These are phyloP conservation scores for Cutaneotrichosporon sp. DNA, from an alignment of 1,284 basidiomycete species.

Conservation along the genomic window DNA sequence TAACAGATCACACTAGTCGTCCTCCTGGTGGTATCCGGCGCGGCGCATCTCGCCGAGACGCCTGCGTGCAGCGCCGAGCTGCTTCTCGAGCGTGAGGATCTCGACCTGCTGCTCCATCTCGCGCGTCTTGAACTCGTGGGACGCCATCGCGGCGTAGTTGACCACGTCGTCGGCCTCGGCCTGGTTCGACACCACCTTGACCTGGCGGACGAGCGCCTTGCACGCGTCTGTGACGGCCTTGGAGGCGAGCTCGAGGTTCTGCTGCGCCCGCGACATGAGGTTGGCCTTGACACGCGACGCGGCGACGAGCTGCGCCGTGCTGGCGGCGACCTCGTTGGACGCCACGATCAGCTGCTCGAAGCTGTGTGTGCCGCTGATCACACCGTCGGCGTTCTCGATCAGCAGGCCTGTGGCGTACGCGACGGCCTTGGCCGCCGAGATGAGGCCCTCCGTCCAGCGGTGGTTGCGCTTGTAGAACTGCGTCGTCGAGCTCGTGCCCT, in stretches of 20 bases:
- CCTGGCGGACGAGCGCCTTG: slow-evolving; percentile 92
- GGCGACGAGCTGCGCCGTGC: slow-evolving; percentile 97
- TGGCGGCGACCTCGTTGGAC: slow-evolving; percentile 95
- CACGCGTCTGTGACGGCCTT: slow-evolving; percentile 99
- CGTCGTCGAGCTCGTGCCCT: slow-evolving; percentile 83
- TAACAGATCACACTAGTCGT: slow-evolving; percentile 28
- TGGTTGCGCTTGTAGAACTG: slow-evolving; percentile 99
- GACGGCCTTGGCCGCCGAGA: slow-evolving; percentile 96
- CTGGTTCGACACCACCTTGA: slow-evolving; percentile 89
- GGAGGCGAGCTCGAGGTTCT: slow-evolving; percentile 90
- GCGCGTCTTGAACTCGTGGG: slow-evolving; percentile 91
- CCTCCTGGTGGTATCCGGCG: slow-evolving; percentile 65
- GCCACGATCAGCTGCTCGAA: slow-evolving; percentile 99
- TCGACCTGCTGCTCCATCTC: slow-evolving; percentile 99
- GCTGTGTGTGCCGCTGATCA: slow-evolving; percentile 92
- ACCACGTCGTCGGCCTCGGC: slow-evolving; percentile 75
- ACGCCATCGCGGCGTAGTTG: slow-evolving; percentile 91
- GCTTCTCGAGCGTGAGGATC: slow-evolving; percentile 95
- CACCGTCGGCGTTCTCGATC: slow-evolving; percentile 97
- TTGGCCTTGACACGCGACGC: slow-evolving; percentile 98
- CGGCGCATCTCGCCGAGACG: slow-evolving; percentile 85
- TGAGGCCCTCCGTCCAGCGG: slow-evolving; percentile 98
- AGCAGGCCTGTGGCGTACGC: slow-evolving; percentile 96
- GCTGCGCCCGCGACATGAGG: slow-evolving; percentile 97
- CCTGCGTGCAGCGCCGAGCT: slow-evolving; percentile 83